Evolutionary conservation across 1,284 basidiomycete genomes (phyloP).

Genomic region (Ustilago crameri): DNA sequence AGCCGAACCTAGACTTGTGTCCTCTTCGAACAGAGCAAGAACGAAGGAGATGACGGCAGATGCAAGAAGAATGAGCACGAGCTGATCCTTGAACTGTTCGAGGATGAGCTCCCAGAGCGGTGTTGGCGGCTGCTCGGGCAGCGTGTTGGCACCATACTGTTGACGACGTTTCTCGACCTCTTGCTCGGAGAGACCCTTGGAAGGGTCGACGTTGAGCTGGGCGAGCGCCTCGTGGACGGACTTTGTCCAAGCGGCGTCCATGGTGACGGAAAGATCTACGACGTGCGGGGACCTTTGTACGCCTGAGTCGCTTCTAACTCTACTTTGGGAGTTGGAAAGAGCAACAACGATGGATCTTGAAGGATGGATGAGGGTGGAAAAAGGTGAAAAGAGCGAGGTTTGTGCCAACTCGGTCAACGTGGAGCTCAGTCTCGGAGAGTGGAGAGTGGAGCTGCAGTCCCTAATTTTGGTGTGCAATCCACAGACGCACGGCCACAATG

Average conservation of each 20-base stretch:
- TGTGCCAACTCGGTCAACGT: not conserved
- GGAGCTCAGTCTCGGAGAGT: not conserved
- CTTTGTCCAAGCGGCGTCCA: conserved; percentile 65
- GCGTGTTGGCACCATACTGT: conserved; percentile 64
- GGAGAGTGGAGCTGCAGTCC: too few relatives aligned
- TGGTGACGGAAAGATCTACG: conserved; percentile 15
- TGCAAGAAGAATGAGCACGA: conserved; percentile 65
- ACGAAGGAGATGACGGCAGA: conserved; percentile 66
- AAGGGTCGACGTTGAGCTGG: conserved; percentile 49
- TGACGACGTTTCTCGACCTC: conserved; percentile 50
- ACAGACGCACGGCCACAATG: conserved; percentile 1
- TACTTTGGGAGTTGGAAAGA: conserved; percentile 2
- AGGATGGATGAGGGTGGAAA: not conserved
- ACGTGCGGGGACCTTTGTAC: too few relatives aligned
- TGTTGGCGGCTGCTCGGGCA: conserved; percentile 88
- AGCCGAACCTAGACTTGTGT: conserved; percentile 62
- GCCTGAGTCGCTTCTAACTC: not conserved
- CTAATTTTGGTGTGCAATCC: too few relatives aligned
- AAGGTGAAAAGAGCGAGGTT: not conserved
- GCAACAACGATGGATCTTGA: conserved; percentile 3
- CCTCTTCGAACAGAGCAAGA: conserved; percentile 62
- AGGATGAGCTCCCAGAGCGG: conserved; percentile 92
- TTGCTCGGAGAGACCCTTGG: conserved; percentile 53
- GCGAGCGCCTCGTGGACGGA: conserved; percentile 57
- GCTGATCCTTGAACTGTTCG: conserved; percentile 82